Evolutionary conservation across 2,329 filamentous ascomycete species (phyloP).

Genomic region (Dothiorella sarmentorum): DNA sequence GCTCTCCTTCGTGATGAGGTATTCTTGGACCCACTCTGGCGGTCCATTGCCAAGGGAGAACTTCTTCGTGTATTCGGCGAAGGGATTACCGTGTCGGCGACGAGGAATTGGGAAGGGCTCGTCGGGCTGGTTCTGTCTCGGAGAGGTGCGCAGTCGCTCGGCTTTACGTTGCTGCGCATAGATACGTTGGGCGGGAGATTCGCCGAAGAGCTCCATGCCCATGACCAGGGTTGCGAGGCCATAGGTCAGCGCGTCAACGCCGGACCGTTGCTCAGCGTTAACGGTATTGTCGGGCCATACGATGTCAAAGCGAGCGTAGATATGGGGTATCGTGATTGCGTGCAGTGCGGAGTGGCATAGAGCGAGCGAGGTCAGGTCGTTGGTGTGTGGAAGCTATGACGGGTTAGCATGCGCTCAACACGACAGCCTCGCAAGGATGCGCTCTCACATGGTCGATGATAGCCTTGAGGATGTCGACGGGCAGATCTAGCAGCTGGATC

Average conservation of each 20-base stretch:
- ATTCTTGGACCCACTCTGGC: conserved; percentile 73
- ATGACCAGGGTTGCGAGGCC: conserved; percentile 77
- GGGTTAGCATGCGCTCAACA: conserved; percentile 8
- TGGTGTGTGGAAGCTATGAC: conserved; percentile 71
- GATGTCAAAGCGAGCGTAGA: conserved; percentile 84
- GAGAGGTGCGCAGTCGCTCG: not conserved
- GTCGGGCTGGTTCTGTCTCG: not conserved
- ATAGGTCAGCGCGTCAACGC: conserved; percentile 79
- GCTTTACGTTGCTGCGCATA: conserved; percentile 15
- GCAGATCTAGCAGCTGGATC: conserved; percentile 68
- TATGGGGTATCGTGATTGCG: conserved; percentile 69
- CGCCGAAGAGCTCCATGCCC: conserved; percentile 61
- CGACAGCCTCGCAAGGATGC: not conserved
- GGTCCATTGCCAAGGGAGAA: conserved; percentile 85
- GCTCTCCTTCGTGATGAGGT: conserved; percentile 76
- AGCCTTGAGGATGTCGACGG: conserved; percentile 72
- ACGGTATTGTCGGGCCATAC: conserved; percentile 75
- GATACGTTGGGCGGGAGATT: conserved; percentile 41
- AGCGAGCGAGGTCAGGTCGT: conserved; percentile 74
- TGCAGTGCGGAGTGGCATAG: conserved; percentile 76
- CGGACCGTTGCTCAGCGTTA: conserved; percentile 62
- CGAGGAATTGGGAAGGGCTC: conserved; percentile 37
- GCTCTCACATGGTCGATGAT: conserved; percentile 68
- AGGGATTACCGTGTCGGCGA: conserved; percentile 65
- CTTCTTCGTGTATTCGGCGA: conserved; percentile 74